Conservation (phyloP, 768 basidiomycete genomes). For the Mycena galericulata region DNA sequence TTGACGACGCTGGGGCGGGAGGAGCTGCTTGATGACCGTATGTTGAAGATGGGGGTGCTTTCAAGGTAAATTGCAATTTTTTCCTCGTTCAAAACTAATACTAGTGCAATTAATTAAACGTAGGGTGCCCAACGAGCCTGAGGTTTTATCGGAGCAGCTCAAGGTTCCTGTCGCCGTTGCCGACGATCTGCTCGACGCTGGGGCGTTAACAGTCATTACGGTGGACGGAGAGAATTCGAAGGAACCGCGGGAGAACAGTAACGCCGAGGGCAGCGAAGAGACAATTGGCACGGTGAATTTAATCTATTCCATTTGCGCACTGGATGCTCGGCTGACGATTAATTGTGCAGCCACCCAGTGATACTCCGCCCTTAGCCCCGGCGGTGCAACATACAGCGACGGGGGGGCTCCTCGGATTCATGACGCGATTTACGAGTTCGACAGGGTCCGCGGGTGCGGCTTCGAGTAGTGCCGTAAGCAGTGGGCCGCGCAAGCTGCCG, state of each 20-base stretch:
- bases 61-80: conserved; percentile 63
- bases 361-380: conserved; percentile 9
- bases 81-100: conserved; percentile 23
- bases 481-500: conserved; percentile 46
- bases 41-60: conserved; percentile 73
- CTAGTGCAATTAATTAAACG: conserved; percentile 22
- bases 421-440: conserved; percentile 61
- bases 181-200: conserved; percentile 63
- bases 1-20: conserved; percentile 78
- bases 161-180: conserved; percentile 71
- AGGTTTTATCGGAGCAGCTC: conserved; percentile 70
- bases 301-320: conserved; percentile 27
- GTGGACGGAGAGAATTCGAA: conserved; percentile 37
- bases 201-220: conserved; percentile 14
- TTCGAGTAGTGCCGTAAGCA: conserved; percentile 30
- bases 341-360: conserved; percentile 40
- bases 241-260: conserved; percentile 35
- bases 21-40: conserved; percentile 79
- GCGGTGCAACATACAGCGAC: conserved; percentile 25
- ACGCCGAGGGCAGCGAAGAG: conserved; percentile 32
- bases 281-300: conserved; percentile 38
- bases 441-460: conserved; percentile 41
- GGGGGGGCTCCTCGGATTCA: conserved; percentile 67
- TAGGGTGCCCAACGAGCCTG: conserved; percentile 66
- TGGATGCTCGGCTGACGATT: conserved; percentile 34